Evolutionary conservation across 2,329 filamentous ascomycete species (phyloP), one percentile per base, ranked within the genome.

Genomic region (Hymenoscyphus repandus): DNA sequence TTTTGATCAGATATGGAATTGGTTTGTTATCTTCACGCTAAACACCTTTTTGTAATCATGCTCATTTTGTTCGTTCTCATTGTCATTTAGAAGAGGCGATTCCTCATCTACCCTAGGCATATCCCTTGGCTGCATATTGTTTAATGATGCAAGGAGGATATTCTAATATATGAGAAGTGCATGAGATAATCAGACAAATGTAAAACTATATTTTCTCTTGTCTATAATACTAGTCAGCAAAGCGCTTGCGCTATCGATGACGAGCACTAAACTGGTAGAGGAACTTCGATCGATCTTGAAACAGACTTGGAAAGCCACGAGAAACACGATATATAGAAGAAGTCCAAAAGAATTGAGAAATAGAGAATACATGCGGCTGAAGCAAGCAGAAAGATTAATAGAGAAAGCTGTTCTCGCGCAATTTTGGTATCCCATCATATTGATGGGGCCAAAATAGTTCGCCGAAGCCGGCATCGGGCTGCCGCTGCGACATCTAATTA

Each of bases 161-260:
- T 17, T 37, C 15, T 37, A 22, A 11, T 9, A 46, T 6, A 37
- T 7, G 11, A 38, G 15, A 38, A 18, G 18, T 11, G 56, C 36
- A 60, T 39, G 37, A 11, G 15, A 10, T 39, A 11, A 11, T 10
- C 37, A 6, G 32, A 51, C 42, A 56, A 38, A 7, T 42, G 22
- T 12, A 39, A 39, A 37, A 40, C 37, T 44, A 12, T 2, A 42
- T 4, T 18, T 40, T 17, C 13, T 7, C 13, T 7, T 45, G n/a
- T 10, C 34, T 11, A 38, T 30, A 40, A 6, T 42, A 52, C 55
- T 15, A 52, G 44, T 49, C 48, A 22, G 15, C 30, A 36, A 45
- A 27, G 33, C 45, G 34, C 45, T 40, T 38, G 22, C 37, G 34
- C 10, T 48, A 31, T 45, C 42, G 42, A 45, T 45, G 42, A 45